phyloP scores from a whole-genome alignment of 306 rosid genomes.

The Castanea sativa region DNA sequence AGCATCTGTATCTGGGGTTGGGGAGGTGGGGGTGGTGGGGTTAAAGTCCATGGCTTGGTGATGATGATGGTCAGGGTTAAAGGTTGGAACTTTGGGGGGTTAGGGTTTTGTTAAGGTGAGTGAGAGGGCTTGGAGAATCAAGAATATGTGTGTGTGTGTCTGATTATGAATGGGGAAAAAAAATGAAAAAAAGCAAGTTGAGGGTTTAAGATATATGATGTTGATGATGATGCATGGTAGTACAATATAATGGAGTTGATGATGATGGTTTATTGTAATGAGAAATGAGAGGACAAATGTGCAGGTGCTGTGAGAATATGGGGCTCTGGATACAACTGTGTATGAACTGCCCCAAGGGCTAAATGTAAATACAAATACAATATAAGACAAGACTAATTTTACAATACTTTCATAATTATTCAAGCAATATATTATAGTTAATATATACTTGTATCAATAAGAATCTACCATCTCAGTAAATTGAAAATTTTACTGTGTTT shows the following conservation, averaged over 20 bases:
- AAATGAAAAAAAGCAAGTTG: constrained; percentile 4
- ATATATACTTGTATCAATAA: no score
- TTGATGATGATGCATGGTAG: constrained; percentile 11
- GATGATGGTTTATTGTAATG: constrained; percentile 40
- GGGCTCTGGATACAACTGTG: constrained; percentile 4
- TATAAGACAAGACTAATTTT: no score
- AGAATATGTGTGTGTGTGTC: background rate
- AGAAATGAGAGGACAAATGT: constrained; percentile 40
- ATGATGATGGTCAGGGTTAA: background rate
- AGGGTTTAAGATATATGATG: constrained; percentile 10
- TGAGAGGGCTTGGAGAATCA: background rate
- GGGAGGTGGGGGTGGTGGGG: constrained; percentile 11
- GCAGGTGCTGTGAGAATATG: constrained; percentile 30
- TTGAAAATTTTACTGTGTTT: no score
- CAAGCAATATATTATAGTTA: no score
- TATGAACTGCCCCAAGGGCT: background rate
- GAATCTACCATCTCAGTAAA: no score
- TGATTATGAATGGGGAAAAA: constrained; percentile 5
- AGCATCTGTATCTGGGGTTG: constrained; percentile 34
- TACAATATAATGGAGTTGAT: constrained; percentile 16
- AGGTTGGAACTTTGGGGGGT: constrained; percentile 12
- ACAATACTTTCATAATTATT: no score
- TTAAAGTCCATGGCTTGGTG: constrained; percentile 49
- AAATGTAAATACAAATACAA: no score
- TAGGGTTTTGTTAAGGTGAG: constrained; percentile 38